Percentiles rank a stretch among this genome's conserved stretches.
phyloP scores from a whole-genome alignment of 148 eudicot species.

The Polygonum maritimum region DNA sequence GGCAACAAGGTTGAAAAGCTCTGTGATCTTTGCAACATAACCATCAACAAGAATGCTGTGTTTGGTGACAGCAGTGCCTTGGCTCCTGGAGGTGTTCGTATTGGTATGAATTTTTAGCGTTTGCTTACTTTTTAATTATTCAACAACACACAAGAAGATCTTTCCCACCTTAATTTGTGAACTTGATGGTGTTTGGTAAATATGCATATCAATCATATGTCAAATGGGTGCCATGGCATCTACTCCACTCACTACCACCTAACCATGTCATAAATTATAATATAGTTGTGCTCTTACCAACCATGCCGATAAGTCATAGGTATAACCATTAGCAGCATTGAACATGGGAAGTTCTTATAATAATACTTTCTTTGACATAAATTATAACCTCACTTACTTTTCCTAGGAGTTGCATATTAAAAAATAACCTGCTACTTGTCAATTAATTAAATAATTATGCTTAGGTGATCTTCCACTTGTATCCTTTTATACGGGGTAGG shows the following conservation, averaged over 20 bases:
- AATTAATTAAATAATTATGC: background rate
- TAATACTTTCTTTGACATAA: background rate
- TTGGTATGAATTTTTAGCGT: slow-evolving; percentile 45
- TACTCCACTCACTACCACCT: background rate
- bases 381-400: background rate
- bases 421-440: background rate
- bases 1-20: slow-evolving; percentile 99
- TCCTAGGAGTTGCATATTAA: background rate
- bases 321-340: background rate
- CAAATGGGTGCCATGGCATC: background rate
- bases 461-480: background rate
- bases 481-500: background rate
- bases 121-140: background rate
- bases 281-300: background rate
- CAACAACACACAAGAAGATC: background rate
- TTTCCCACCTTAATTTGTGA: background rate
- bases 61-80: slow-evolving; percentile 99
- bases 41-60: slow-evolving; percentile 98
- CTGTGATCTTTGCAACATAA: slow-evolving; percentile 91
- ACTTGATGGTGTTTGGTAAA: background rate
- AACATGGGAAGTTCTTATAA: background rate
- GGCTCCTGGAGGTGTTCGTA: slow-evolving; percentile 94
- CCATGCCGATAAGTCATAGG: background rate
- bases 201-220: background rate
- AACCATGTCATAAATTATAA: background rate